Conservation (phyloP, 177 flowering plant genomes). For the Telopea speciosissima region DNA sequence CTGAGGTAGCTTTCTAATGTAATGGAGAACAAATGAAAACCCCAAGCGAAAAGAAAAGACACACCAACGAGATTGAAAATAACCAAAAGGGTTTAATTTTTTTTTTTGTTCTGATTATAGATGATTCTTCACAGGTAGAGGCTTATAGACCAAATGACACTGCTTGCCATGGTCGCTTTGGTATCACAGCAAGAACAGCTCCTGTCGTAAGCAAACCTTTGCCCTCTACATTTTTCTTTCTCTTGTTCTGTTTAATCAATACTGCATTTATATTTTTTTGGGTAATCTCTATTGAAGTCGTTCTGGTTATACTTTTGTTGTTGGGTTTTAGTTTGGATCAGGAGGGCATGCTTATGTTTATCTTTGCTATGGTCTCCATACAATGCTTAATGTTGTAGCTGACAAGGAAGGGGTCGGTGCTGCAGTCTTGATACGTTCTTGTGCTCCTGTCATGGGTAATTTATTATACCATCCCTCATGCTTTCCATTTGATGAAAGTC, state of each 20-base stretch:
- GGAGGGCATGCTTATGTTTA: slow-evolving; percentile 98
- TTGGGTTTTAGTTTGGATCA: slow-evolving; percentile 64
- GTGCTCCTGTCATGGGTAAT: slow-evolving; percentile 83
- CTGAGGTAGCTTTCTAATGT: slow-evolving; percentile 49
- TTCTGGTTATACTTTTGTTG: background rate
- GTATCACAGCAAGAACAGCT: slow-evolving; percentile 86
- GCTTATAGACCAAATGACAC: slow-evolving; percentile 93
- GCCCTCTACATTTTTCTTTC: background rate
- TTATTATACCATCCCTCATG: background rate
- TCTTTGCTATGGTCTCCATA: slow-evolving; percentile 90
- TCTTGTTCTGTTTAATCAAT: too few species aligned
- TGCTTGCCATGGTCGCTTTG: slow-evolving; percentile 93
- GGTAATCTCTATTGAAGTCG: background rate
- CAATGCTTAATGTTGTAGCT: slow-evolving; percentile 91
- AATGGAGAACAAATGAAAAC: too few species aligned
- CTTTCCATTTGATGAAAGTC: background rate
- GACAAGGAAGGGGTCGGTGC: slow-evolving; percentile 94
- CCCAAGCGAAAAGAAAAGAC: background rate
- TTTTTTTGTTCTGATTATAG: background rate
- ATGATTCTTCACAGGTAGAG: slow-evolving; percentile 54
- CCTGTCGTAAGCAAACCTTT: slow-evolving; percentile 60
- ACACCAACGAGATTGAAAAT: background rate
- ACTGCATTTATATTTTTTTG: background rate
- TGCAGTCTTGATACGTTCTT: slow-evolving; percentile 80
- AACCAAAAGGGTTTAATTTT: background rate